These are phyloP conservation scores for Alternaria arbusti DNA, from an alignment of 2,329 filamentous ascomycete species.

Conservation along the genomic window DNA sequence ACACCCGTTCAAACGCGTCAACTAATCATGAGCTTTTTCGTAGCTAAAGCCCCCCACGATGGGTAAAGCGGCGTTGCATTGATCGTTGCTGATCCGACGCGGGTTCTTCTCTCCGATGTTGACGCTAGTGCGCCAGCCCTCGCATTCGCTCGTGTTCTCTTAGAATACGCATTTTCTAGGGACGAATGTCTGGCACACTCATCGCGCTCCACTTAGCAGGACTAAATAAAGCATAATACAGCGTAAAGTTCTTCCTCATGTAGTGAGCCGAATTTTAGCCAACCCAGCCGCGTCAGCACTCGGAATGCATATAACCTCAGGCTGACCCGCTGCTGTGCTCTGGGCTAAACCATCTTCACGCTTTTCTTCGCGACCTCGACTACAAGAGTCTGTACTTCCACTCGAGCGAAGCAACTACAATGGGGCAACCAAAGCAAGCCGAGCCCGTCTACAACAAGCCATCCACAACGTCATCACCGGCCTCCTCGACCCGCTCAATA, in stretches of 20 bases:
- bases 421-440: not conserved
- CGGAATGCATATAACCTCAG: not conserved
- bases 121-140: not conserved
- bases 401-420: not conserved
- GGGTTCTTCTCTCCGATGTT: not conserved
- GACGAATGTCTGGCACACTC: not conserved
- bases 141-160: not conserved
- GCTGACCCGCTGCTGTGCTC: not conserved
- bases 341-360: not conserved
- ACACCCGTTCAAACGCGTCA: not conserved
- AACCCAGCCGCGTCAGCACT: not conserved
- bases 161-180: not conserved
- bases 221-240: not conserved
- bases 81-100: not conserved
- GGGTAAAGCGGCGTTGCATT: not conserved
- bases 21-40: not conserved
- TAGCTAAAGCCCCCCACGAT: not conserved
- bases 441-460: not conserved
- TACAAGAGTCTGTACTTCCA: rapidly evolving
- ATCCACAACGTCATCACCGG: not conserved
- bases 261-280: not conserved
- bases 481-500: constrained; percentile 1
- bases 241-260: not conserved
- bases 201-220: not conserved
- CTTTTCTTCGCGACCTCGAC: not conserved